A percentile compares a stretch with the other conserved stretches of the same genome.
Evolutionary conservation across 768 basidiomycete genomes (phyloP).

Genomic region (Mycena belliarum): DNA sequence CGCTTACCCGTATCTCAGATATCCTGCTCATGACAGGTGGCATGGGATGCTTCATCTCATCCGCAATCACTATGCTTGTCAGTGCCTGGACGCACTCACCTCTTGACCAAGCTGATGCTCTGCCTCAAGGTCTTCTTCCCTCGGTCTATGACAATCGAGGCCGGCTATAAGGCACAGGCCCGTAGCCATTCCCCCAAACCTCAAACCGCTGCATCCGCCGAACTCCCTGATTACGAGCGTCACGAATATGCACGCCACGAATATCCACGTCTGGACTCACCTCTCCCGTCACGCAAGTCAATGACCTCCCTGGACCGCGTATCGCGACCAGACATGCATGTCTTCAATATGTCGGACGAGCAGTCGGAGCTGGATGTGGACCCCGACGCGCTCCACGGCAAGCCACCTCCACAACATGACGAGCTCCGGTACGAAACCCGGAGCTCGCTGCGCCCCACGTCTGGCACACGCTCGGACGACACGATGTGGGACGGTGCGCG

Average conservation of each 20-base stretch:
- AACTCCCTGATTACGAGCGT: conserved; percentile 30
- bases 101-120: neutral
- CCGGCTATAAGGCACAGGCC: conserved; percentile 56
- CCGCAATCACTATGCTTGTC: conserved; percentile 78
- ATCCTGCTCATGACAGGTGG: conserved; percentile 70
- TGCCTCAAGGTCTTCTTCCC: conserved; percentile 70
- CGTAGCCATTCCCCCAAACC: conserved; percentile 25
- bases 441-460: conserved; percentile 22
- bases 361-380: conserved; percentile 14
- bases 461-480: conserved; percentile 32
- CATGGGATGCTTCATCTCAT: conserved; percentile 77
- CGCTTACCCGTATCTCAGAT: conserved; percentile 46
- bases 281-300: conserved; percentile 15
- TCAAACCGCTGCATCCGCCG: conserved; percentile 24
- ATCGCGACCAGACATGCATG: neutral
- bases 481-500: conserved; percentile 30
- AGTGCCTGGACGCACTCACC: conserved; percentile 26
- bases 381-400: conserved; percentile 12
- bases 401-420: conserved; percentile 1
- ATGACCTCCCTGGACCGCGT: conserved; percentile 6
- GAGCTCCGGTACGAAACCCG: neutral
- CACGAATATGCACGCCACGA: no score
- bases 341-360: neutral
- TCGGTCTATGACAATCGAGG: conserved; percentile 65
- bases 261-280: no score